Evolutionary conservation across 139 green algal genomes (phyloP).

Genomic region (Pseudopediastrum boryanum): DNA sequence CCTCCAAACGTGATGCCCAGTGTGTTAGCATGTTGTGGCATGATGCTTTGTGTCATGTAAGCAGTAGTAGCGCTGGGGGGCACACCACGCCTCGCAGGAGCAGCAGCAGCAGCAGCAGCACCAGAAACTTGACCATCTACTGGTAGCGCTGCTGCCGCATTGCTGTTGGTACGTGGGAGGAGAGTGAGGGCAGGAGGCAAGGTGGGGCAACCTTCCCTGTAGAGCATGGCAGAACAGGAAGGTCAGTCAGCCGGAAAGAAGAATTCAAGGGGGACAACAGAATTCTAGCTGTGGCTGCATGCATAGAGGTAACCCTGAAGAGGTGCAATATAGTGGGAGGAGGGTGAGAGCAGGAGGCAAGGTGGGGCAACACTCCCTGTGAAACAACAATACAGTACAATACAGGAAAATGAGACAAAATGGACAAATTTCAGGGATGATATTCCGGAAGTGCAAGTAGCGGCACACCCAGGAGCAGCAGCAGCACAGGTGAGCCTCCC

Average conservation of each 20-base stretch:
- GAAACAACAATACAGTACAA: too few relatives aligned
- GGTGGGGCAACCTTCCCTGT: conserved; percentile 55
- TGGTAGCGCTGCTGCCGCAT: conserved; percentile 3
- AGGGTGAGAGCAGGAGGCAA: not conserved
- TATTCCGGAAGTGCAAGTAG: not conserved
- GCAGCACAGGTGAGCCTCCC: not conserved
- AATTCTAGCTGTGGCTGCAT: too few relatives aligned
- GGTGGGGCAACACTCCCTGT: not conserved
- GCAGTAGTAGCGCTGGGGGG: conserved; percentile 58
- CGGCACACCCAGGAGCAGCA: too few relatives aligned
- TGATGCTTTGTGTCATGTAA: conserved; percentile 82
- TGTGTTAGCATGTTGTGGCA: conserved; percentile 87
- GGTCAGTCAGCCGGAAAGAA: too few relatives aligned
- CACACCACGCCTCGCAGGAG: conserved; percentile 36
- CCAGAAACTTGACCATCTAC: not conserved
- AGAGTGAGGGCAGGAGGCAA: conserved; percentile 64
- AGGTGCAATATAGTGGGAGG: too few relatives aligned
- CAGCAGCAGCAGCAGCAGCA: not conserved
- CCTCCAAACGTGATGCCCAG: conserved; percentile 85
- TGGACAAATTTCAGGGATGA: not conserved
- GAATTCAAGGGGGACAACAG: too few relatives aligned
- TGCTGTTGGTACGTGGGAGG: not conserved
- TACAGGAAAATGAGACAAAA: not conserved
- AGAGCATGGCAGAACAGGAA: not conserved
- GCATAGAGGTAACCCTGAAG: too few relatives aligned